Conservation (phyloP, 2,329 filamentous ascomycete species). For the Penicillium sp. region DNA sequence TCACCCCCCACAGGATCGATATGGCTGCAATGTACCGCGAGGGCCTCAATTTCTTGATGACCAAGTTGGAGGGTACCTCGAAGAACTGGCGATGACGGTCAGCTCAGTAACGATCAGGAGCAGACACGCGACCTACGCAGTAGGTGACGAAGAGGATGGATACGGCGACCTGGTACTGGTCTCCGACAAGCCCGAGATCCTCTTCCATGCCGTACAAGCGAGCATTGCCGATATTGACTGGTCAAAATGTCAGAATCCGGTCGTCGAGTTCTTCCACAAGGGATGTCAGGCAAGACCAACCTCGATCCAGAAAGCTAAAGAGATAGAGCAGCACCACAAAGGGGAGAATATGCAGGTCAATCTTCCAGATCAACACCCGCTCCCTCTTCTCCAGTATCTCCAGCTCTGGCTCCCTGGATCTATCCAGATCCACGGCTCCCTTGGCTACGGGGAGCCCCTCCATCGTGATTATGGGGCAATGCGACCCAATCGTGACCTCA, state of each 20-base stretch:
- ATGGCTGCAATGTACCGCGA: slow-evolving; percentile 56
- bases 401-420: slow-evolving; percentile 8
- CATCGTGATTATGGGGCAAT: too few relatives aligned
- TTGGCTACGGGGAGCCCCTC: slow-evolving; percentile 11
- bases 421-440: slow-evolving; percentile 14
- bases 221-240: slow-evolving; percentile 71
- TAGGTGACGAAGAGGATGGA: slow-evolving; percentile 67
- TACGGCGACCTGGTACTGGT: slow-evolving; percentile 67
- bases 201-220: slow-evolving; percentile 62
- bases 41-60: slow-evolving; percentile 62
- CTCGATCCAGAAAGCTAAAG: slow-evolving; percentile 70
- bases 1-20: slow-evolving; percentile 59
- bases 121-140: slow-evolving; percentile 39
- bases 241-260: slow-evolving; percentile 12
- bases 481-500: too few relatives aligned
- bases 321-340: slow-evolving; percentile 56
- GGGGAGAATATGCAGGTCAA: slow-evolving; percentile 43
- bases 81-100: slow-evolving; percentile 42
- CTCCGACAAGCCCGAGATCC: slow-evolving; percentile 59
- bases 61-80: slow-evolving; percentile 64
- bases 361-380: slow-evolving; percentile 37
- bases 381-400: slow-evolving; percentile 26
- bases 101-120: not conserved
- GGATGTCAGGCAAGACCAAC: slow-evolving; percentile 19
- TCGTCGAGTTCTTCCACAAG: too few relatives aligned